Evolutionary conservation across 305 asterid genomes (phyloP).

Genomic region (Coffea humblotiana): DNA sequence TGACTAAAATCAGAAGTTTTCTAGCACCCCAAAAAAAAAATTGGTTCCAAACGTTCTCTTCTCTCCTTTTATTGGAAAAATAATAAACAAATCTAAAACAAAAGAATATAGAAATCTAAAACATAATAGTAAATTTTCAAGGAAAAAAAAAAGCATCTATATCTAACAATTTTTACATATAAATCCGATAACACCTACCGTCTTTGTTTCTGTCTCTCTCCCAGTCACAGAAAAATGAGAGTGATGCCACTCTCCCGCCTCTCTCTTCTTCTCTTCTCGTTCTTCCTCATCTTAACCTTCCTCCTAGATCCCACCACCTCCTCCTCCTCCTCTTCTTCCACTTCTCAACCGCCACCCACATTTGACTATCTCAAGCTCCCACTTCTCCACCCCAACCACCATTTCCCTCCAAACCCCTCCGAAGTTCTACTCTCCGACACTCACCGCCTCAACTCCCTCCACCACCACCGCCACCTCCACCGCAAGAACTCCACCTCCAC

Average conservation of each 20-base stretch:
- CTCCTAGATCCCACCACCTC: constrained; percentile 24
- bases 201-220: neutral
- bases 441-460: constrained; percentile 50
- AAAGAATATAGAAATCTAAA: no score
- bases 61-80: neutral
- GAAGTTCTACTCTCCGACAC: constrained; percentile 49
- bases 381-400: constrained; percentile 46
- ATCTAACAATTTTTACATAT: neutral
- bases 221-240: constrained; percentile 19
- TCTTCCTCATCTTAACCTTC: constrained; percentile 27
- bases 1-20: no score
- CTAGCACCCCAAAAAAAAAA: no score
- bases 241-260: constrained; percentile 16
- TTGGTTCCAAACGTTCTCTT: no score
- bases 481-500: neutral
- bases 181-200: neutral
- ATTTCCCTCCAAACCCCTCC: constrained; percentile 38
- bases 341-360: constrained; percentile 17
- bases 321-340: constrained; percentile 21
- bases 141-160: neutral
- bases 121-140: no score
- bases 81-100: no score
- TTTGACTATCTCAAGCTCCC: constrained; percentile 51
- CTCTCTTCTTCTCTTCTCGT: constrained; percentile 23
- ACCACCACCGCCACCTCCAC: constrained; percentile 19